Percentiles rank a stretch among this genome's conserved stretches.
These are phyloP conservation scores for Geranium incanum DNA, from an alignment of 441 rosid species.

Conservation along the genomic window DNA sequence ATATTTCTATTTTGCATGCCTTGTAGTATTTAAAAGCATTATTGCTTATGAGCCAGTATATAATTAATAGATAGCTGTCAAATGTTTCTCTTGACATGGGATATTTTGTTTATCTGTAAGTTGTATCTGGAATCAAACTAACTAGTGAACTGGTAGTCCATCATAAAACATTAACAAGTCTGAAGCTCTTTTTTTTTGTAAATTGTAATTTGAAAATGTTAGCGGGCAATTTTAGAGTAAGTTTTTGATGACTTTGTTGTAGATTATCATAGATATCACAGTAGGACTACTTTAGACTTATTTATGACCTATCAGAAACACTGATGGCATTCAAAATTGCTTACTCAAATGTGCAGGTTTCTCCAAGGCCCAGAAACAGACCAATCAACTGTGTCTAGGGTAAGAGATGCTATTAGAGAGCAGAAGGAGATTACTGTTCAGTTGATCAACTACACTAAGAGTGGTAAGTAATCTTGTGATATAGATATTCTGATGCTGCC, in stretches of 20 bases:
- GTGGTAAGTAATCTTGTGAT: conserved; percentile 39
- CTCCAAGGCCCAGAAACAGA: conserved; percentile 99
- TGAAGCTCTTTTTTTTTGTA: not conserved
- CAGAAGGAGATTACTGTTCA: conserved; percentile 90
- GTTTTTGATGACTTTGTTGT: too few species aligned
- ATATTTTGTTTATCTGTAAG: not conserved
- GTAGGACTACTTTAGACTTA: not conserved
- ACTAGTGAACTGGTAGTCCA: not conserved
- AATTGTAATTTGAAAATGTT: not conserved
- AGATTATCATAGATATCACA: too few species aligned
- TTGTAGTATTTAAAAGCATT: not conserved
- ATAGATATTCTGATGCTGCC: not conserved
- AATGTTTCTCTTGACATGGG: not conserved
- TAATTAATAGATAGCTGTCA: not conserved
- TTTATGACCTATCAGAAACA: not conserved
- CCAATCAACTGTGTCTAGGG: conserved; percentile 79
- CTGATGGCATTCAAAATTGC: not conserved
- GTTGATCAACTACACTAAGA: conserved; percentile 90
- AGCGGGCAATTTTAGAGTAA: not conserved
- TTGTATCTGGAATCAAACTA: not conserved
- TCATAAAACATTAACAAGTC: not conserved
- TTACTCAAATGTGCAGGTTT: conserved; percentile 41
- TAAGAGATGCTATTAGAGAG: conserved; percentile 79
- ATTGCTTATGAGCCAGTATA: not conserved
- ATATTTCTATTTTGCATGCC: not conserved